A percentile compares a stretch with the other conserved stretches of the same genome.
These are phyloP conservation scores for Agarophyton chilense DNA, from an alignment of 23 red algal species.

Conservation along the genomic window DNA sequence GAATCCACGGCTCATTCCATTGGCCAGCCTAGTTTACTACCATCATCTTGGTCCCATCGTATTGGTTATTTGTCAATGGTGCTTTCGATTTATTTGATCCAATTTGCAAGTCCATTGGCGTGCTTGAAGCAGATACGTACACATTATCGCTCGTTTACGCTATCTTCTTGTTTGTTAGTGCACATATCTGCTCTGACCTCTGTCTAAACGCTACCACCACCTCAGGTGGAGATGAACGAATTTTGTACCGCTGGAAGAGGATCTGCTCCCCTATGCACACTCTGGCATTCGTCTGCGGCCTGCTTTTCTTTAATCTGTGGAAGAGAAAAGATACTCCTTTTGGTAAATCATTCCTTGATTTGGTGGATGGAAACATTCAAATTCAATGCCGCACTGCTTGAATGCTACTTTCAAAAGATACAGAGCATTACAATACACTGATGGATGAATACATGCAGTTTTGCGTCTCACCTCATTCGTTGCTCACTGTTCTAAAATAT, in stretches of 20 bases:
- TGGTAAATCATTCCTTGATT: not conserved
- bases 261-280: not conserved
- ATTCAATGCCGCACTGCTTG: not conserved
- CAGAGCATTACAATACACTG: not conserved
- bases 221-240: too few species aligned
- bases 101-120: not conserved
- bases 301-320: not conserved
- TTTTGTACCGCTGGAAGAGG: not conserved
- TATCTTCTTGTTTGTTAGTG: not conserved
- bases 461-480: not conserved
- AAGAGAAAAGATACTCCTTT: not conserved
- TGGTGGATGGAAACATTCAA: not conserved
- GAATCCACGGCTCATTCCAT: not conserved
- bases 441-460: not conserved
- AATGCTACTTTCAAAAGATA: not conserved
- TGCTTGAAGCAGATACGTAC: not conserved
- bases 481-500: not conserved
- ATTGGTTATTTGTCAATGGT: not conserved
- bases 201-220: too few species aligned
- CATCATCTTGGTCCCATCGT: not conserved
- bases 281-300: not conserved
- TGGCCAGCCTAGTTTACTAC: not conserved
- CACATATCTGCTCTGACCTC: too few species aligned
- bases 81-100: not conserved
- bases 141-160: not conserved